A percentile compares a stretch with the other conserved stretches of the same genome.
Conservation (phyloP, 2,329 filamentous ascomycete species). For the Botrytis deweyae region DNA sequence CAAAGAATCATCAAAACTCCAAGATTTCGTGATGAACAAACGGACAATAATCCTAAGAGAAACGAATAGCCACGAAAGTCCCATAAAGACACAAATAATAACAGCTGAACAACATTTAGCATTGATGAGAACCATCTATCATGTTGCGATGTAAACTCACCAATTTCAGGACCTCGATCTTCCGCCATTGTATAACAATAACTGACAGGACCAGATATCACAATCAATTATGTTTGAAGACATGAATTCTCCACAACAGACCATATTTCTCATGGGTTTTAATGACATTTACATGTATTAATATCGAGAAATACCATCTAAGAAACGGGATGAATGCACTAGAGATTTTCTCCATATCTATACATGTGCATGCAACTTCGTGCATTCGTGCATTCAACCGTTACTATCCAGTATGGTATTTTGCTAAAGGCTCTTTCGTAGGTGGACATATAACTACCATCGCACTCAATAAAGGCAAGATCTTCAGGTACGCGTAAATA, state of each 20-base stretch:
- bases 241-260: background rate
- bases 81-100: conserved; percentile 29
- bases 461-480: background rate
- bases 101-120: conserved; percentile 25
- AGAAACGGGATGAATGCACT: background rate
- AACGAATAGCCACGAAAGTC: conserved; percentile 31
- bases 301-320: background rate
- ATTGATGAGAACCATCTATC: background rate
- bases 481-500: background rate
- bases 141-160: background rate
- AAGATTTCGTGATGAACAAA: conserved; percentile 31
- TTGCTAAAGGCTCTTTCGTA: background rate
- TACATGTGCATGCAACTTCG: background rate
- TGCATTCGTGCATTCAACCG: background rate
- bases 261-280: background rate
- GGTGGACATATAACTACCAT: too few species aligned
- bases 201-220: background rate
- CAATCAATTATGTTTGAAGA: background rate
- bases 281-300: background rate
- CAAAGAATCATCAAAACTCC: conserved; percentile 32
- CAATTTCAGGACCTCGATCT: conserved; percentile 10
- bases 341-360: background rate
- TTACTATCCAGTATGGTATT: background rate
- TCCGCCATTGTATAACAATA: background rate
- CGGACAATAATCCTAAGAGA: conserved; percentile 32